These are phyloP conservation scores for Tricholoma sp. DNA, from an alignment of 768 basidiomycete genomes.

Conservation along the genomic window DNA sequence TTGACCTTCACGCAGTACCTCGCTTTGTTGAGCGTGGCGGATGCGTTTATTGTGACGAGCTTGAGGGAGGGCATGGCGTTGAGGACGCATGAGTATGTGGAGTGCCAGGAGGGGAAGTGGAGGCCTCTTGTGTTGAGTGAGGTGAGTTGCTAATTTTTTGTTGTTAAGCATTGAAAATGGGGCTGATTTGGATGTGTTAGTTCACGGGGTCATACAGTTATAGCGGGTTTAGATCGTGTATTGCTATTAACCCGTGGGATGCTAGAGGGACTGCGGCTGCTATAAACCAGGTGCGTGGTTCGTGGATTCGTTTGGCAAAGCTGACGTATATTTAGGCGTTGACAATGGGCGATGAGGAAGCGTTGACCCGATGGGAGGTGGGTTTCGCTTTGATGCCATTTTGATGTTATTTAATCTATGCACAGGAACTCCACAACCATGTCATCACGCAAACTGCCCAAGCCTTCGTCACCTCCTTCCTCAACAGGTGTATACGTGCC, in stretches of 20 bases:
- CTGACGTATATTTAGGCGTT: conserved; percentile 42
- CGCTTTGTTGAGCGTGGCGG: conserved; percentile 74
- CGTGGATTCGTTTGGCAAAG: conserved; percentile 5
- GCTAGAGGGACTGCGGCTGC: conserved; percentile 77
- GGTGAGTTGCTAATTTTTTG: conserved; percentile 30
- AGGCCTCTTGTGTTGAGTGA: conserved; percentile 78
- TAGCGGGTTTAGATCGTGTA: conserved; percentile 82
- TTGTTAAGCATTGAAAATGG: not conserved
- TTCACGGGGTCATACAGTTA: conserved; percentile 87
- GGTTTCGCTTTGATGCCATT: conserved; percentile 8
- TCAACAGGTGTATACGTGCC: conserved; percentile 68
- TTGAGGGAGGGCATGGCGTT: conserved; percentile 88
- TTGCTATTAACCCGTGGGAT: conserved; percentile 86
- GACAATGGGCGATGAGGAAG: conserved; percentile 74
- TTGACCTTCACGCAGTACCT: conserved; percentile 84
- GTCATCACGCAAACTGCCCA: conserved; percentile 86
- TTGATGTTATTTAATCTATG: not conserved
- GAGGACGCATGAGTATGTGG: conserved; percentile 78
- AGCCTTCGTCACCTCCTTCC: conserved; percentile 74
- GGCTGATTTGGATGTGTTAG: conserved; percentile 25
- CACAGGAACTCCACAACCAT: conserved; percentile 72
- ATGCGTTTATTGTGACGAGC: conserved; percentile 81
- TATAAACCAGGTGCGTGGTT: conserved; percentile 44
- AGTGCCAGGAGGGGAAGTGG: conserved; percentile 69
- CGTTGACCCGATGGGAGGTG: conserved; percentile 69